Evolutionary conservation across 2,329 filamentous ascomycete species (phyloP).

Genomic region (Fusarium protoensiforme): DNA sequence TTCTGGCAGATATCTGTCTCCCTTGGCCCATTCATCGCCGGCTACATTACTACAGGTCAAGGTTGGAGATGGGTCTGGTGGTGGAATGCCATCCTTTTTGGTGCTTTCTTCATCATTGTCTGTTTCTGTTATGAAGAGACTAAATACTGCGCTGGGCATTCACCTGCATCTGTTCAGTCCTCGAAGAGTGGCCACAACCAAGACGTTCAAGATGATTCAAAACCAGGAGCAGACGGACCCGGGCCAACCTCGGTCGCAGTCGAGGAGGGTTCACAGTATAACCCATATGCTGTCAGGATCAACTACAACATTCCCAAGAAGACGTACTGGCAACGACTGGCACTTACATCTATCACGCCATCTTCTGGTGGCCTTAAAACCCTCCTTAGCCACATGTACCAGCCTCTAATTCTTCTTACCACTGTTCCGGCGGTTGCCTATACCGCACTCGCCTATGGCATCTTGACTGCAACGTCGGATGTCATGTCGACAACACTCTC

Average conservation of each 20-base stretch:
- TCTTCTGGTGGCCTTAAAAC: neutral
- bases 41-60: slow-evolving; percentile 36
- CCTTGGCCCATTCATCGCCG: slow-evolving; percentile 45
- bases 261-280: neutral
- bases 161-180: neutral
- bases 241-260: no score
- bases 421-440: slow-evolving; percentile 2
- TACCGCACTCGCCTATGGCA: neutral
- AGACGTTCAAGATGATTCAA: no score
- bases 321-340: slow-evolving; percentile 1
- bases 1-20: slow-evolving; percentile 42
- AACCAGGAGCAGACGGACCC: neutral
- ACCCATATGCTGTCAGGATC: neutral
- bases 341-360: neutral
- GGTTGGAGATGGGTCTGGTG: slow-evolving; percentile 54
- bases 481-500: neutral
- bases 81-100: slow-evolving; percentile 37
- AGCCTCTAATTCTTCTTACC: slow-evolving; percentile 1
- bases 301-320: neutral
- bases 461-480: neutral
- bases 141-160: neutral
- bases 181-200: no score
- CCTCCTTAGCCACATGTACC: slow-evolving; percentile 6
- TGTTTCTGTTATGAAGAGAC: slow-evolving; percentile 49
- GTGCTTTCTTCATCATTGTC: slow-evolving; percentile 13